Evolutionary conservation across 2,329 filamentous ascomycete genomes (phyloP).

Genomic region (Xylariaceae sp.): DNA sequence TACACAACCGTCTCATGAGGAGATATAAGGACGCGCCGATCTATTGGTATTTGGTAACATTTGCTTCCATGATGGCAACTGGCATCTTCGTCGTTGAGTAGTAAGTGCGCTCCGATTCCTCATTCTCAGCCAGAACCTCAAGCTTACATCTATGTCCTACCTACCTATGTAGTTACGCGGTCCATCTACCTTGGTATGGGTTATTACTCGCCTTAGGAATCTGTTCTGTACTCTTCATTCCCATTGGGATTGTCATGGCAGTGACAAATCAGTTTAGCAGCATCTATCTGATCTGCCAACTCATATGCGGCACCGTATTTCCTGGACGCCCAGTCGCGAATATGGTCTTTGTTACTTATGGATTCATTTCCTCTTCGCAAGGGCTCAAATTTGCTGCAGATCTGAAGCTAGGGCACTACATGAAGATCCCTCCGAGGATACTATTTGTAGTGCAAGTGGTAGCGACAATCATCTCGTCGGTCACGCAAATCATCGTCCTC

Average conservation of each 20-base stretch:
- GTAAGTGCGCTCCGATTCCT: constrained; percentile 41
- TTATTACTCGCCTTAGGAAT: constrained; percentile 72
- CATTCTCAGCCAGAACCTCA: neutral
- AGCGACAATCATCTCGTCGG: constrained; percentile 67
- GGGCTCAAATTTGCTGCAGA: constrained; percentile 86
- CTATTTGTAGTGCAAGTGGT: constrained; percentile 74
- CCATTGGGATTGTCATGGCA: constrained; percentile 88
- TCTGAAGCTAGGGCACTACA: constrained; percentile 81
- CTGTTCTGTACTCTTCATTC: constrained; percentile 77
- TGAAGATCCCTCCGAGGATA: constrained; percentile 78
- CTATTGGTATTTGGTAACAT: constrained; percentile 73
- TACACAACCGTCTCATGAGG: constrained; percentile 79
- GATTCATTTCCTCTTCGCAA: constrained; percentile 83
- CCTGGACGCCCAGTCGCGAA: constrained; percentile 82
- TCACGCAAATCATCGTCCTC: constrained; percentile 77
- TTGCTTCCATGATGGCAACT: constrained; percentile 68
- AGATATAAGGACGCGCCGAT: constrained; percentile 77
- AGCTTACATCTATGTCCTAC: constrained; percentile 17
- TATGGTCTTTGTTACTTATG: constrained; percentile 91
- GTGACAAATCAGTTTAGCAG: constrained; percentile 86
- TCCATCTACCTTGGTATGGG: constrained; percentile 83
- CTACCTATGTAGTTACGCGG: constrained; percentile 55
- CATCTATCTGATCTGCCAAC: constrained; percentile 80
- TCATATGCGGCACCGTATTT: constrained; percentile 76
- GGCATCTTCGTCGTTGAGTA: constrained; percentile 84